Evolutionary conservation across 2,329 filamentous ascomycete genomes (phyloP).

Genomic region (Monosporascus sp.): DNA sequence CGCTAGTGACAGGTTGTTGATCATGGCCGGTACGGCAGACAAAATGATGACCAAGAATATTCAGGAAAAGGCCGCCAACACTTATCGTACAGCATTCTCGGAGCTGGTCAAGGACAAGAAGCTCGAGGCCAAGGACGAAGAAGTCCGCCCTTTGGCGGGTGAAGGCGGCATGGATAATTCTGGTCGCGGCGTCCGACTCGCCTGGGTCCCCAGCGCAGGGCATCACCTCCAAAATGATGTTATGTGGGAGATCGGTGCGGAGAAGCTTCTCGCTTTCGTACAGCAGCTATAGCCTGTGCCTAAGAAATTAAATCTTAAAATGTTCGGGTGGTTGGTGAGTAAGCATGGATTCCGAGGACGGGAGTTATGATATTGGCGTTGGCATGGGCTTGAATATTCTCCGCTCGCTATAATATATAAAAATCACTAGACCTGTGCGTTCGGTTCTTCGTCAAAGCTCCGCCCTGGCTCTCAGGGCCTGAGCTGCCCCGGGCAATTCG

Average conservation of each 20-base stretch:
- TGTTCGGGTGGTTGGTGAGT: no score
- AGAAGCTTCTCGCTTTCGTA: conserved; percentile 38
- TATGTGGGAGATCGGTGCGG: conserved; percentile 40
- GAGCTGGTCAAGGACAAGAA: conserved; percentile 24
- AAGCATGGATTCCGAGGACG: no score
- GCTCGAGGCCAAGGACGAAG: conserved; percentile 17
- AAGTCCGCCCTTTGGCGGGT: conserved; percentile 9
- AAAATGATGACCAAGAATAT: conserved; percentile 34
- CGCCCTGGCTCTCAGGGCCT: no score
- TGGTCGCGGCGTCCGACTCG: conserved; percentile 34
- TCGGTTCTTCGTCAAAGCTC: not conserved
- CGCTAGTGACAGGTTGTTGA: conserved; percentile 27
- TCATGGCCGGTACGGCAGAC: conserved; percentile 35
- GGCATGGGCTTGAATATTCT: no score
- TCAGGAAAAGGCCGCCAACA: conserved; percentile 31
- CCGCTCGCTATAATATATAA: no score
- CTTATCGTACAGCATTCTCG: conserved; percentile 30
- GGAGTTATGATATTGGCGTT: no score
- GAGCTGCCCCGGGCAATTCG: not conserved
- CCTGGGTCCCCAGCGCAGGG: conserved; percentile 37
- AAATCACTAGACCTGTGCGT: not conserved
- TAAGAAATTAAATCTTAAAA: no score
- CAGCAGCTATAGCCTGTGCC: conserved; percentile 17
- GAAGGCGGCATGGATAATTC: conserved; percentile 20
- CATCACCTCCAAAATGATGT: conserved; percentile 51